phyloP scores from a whole-genome alignment of 208 protist species.

The Trypanosoma vivax region DNA sequence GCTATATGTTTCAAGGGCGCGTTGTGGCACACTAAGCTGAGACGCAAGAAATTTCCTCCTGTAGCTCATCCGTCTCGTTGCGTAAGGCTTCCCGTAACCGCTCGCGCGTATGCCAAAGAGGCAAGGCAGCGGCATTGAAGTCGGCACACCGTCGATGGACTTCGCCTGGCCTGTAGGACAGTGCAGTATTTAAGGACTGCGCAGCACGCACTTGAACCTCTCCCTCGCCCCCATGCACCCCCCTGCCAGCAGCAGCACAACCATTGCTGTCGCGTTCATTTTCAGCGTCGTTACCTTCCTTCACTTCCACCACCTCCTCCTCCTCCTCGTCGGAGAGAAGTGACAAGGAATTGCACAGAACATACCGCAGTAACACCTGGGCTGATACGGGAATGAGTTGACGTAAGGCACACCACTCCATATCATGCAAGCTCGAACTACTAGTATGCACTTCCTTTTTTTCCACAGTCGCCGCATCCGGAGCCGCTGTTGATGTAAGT shows the following conservation, averaged over 20 bases:
- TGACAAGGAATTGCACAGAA: too few species aligned
- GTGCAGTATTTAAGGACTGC: background rate
- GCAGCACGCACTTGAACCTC: background rate
- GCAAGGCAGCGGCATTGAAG: constrained; percentile 9
- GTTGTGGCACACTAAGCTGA: background rate
- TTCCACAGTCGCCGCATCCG: too few species aligned
- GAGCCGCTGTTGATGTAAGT: too few species aligned
- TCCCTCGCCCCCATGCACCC: constrained; percentile 7
- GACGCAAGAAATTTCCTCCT: constrained; percentile 7
- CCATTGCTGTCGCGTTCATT: background rate
- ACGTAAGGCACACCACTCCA: too few species aligned
- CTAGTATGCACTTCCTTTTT: too few species aligned
- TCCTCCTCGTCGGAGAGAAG: background rate
- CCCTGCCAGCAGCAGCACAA: background rate
- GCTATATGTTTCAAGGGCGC: too few species aligned
- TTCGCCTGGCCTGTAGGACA: constrained; percentile 2
- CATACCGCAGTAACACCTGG: too few species aligned
- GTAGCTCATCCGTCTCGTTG: constrained; percentile 20
- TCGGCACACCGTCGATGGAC: constrained; percentile 5
- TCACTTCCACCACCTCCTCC: background rate
- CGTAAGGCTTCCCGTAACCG: constrained; percentile 12
- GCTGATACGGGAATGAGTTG: too few species aligned
- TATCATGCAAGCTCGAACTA: too few species aligned
- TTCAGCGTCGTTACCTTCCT: background rate
- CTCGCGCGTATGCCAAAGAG: constrained; percentile 4